Conservation (phyloP, 352 stramenopile species). For the Globisporangium takayamanum region DNA sequence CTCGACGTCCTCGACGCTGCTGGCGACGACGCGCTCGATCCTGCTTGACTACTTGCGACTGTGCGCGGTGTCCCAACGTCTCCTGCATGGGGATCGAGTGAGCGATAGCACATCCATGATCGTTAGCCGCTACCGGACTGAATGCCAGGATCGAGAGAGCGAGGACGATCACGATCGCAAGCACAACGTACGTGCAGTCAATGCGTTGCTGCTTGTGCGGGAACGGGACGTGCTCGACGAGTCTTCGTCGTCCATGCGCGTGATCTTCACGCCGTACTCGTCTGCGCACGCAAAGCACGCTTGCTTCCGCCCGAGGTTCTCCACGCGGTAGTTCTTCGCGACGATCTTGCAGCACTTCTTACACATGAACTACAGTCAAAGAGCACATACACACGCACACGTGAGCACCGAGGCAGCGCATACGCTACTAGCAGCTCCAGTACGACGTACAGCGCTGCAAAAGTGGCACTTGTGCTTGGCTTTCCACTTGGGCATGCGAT, state of each 20-base stretch:
- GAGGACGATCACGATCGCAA: background rate
- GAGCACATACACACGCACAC: conserved; percentile 4
- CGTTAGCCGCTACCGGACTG: no score
- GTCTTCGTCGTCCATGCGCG: conserved; percentile 14
- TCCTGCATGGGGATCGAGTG: background rate
- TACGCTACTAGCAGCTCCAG: conserved; percentile 17
- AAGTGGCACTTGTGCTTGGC: conserved; percentile 49
- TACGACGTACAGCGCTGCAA: conserved; percentile 45
- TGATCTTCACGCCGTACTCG: conserved; percentile 26
- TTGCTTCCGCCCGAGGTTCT: conserved; percentile 27
- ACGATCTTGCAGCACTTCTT: conserved; percentile 62
- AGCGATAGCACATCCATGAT: background rate
- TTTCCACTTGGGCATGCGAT: conserved; percentile 51
- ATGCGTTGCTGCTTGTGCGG: conserved; percentile 7
- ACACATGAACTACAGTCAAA: conserved; percentile 47
- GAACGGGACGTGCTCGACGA: conserved; percentile 10
- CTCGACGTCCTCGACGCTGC: background rate
- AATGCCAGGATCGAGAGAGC: background rate
- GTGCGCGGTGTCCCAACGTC: conserved; percentile 7
- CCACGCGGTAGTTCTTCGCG: conserved; percentile 47
- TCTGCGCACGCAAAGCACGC: conserved; percentile 60
- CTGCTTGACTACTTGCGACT: background rate
- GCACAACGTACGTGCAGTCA: conserved; percentile 5
- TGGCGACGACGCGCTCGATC: conserved; percentile 1
- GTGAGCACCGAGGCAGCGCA: conserved; percentile 8